Conservation (phyloP, 1,284 basidiomycete species). For the Lignosus rhinocerotis region DNA sequence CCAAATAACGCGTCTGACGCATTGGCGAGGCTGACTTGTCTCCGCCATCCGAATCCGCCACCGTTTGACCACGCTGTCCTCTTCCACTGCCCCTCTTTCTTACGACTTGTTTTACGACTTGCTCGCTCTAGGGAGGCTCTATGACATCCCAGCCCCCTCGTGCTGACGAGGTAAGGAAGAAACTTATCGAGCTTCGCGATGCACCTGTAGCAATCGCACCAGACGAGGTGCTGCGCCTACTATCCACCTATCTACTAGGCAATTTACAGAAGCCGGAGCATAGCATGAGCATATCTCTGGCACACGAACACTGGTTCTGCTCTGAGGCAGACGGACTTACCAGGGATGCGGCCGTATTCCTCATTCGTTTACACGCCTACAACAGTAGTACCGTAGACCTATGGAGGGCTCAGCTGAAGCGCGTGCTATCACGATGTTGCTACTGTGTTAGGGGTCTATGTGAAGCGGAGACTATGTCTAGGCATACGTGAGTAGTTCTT, state of each 20-base stretch:
- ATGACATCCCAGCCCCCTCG: constrained; percentile 18
- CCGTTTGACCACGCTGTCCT: background rate
- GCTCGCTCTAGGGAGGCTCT: background rate
- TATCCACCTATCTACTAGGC: constrained; percentile 60
- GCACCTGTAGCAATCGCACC: constrained; percentile 46
- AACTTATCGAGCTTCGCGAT: constrained; percentile 55
- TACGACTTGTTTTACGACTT: background rate
- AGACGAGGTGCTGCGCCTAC: constrained; percentile 51
- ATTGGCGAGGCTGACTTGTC: background rate
- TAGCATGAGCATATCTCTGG: background rate
- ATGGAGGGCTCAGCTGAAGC: constrained; percentile 63
- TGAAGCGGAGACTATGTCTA: constrained; percentile 60
- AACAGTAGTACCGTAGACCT: constrained; percentile 53
- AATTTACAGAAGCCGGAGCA: constrained; percentile 8
- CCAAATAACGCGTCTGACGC: constrained; percentile 23
- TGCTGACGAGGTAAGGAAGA: constrained; percentile 38
- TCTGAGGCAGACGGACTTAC: constrained; percentile 50
- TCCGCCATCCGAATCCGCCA: background rate
- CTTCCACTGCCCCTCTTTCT: background rate
- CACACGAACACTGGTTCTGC: constrained; percentile 70
- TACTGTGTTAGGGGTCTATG: constrained; percentile 70
- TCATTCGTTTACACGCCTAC: constrained; percentile 81
- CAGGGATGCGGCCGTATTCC: constrained; percentile 70
- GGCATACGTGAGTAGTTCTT: constrained; percentile 56
- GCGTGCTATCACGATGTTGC: constrained; percentile 61